phyloP scores from a whole-genome alignment of 192 early-diverging fungal genomes.

The Phycomyces blakesleeanus region DNA sequence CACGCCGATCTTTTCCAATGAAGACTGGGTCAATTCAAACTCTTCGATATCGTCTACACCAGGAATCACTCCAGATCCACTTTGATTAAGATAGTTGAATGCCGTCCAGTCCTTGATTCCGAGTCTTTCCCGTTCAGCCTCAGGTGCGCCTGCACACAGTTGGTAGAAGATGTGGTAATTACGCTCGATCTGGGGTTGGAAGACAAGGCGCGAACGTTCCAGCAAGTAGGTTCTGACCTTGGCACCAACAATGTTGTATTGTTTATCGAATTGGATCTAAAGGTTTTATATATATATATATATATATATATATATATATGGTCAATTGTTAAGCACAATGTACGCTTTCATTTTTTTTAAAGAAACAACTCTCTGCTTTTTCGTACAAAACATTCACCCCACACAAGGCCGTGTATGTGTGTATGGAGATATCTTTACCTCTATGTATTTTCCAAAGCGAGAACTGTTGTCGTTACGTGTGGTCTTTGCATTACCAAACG shows the following conservation, averaged over 20 bases:
- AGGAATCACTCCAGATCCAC: constrained; percentile 71
- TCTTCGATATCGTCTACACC: constrained; percentile 91
- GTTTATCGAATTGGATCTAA: constrained; percentile 82
- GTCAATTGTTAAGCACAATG: no score
- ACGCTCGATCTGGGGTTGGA: constrained; percentile 89
- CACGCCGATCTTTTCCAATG: constrained; percentile 84
- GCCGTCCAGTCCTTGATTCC: constrained; percentile 67
- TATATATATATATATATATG: no score
- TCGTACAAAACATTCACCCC: no score
- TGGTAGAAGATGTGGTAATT: constrained; percentile 99
- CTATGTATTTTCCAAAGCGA: constrained; percentile 98
- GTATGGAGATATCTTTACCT: no score
- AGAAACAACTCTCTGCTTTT: background rate
- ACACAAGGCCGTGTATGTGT: no score
- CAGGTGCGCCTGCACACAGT: constrained; percentile 88
- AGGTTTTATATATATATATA: background rate
- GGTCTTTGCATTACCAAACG: constrained; percentile 99
- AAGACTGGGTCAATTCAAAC: constrained; percentile 82
- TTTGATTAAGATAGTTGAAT: constrained; percentile 89
- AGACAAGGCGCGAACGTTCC: constrained; percentile 92
- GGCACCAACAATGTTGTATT: constrained; percentile 86
- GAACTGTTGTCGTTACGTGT: constrained; percentile 98
- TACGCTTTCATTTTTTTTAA: no score
- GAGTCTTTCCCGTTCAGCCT: constrained; percentile 74
- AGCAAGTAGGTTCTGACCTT: constrained; percentile 95